phyloP scores from a whole-genome alignment of 2,329 filamentous ascomycete species.

The Aspergillus pseudoviridinutans region DNA sequence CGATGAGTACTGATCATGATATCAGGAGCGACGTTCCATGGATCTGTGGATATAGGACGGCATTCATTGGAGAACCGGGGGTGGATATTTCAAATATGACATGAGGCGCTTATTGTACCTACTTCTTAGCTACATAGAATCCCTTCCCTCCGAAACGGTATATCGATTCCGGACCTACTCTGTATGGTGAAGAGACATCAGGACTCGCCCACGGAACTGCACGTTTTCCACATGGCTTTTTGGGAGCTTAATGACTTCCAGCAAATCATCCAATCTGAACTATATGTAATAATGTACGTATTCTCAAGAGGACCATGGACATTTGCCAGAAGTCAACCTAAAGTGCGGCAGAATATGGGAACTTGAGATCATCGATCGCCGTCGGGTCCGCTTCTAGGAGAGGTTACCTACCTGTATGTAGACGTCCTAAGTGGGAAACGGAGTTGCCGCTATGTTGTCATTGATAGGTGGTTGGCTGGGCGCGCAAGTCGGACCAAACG shows the following conservation, averaged over 20 bases:
- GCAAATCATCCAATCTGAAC: neutral
- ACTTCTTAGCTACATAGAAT: neutral
- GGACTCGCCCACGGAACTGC: neutral
- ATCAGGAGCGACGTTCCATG: neutral
- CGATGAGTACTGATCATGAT: neutral
- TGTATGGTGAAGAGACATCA: neutral
- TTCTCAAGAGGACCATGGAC: neutral
- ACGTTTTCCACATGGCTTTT: neutral
- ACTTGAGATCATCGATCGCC: neutral
- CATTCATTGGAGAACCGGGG: neutral
- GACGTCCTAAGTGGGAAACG: neutral
- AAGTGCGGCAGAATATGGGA: neutral
- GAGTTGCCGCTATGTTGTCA: neutral
- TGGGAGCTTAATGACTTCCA: neutral
- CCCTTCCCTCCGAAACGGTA: too few relatives aligned
- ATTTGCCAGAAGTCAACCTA: neutral
- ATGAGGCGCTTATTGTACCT: neutral
- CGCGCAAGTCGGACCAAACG: neutral
- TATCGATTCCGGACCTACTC: neutral
- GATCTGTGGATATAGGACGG: neutral
- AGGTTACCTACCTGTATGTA: neutral
- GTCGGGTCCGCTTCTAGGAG: neutral
- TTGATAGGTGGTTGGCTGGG: constrained; percentile 3
- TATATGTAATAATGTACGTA: neutral
- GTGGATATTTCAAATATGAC: neutral